Evolutionary conservation across 441 rosid species (phyloP).

Genomic region (Pelargonium australe): DNA sequence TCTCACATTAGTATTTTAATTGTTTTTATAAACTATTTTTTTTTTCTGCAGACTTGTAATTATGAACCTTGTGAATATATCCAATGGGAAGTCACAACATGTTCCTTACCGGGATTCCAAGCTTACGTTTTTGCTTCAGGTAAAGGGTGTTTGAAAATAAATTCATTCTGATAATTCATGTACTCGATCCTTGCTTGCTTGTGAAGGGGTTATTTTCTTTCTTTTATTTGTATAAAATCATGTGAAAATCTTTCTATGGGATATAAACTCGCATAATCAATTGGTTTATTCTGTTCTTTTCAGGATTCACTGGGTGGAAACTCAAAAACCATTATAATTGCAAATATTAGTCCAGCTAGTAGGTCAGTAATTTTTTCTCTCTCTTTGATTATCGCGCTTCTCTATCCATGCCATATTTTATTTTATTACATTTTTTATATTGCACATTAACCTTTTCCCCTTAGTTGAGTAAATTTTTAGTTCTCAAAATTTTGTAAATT

Average conservation of each 20-base stretch:
- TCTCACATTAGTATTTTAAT: neutral
- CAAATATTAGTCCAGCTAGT: constrained; percentile 81
- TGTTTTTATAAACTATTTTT: constrained; percentile 11
- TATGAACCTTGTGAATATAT: constrained; percentile 91
- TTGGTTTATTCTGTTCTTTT: constrained; percentile 18
- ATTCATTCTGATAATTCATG: neutral
- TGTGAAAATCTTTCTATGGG: neutral
- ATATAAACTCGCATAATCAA: neutral
- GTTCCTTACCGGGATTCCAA: constrained; percentile 98
- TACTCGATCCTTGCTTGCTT: neutral
- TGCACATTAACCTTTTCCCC: neutral
- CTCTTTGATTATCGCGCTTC: neutral
- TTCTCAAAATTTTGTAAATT: neutral
- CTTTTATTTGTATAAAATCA: neutral
- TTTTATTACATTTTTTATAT: neutral
- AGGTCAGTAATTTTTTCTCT: constrained; percentile 38
- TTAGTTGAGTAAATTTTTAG: neutral
- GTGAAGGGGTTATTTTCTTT: neutral
- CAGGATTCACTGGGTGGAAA: constrained; percentile 99
- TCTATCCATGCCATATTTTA: constrained; percentile 2
- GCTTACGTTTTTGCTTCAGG: constrained; percentile 99
- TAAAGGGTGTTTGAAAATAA: constrained; percentile 16
- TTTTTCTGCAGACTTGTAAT: constrained; percentile 73
- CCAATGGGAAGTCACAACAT: constrained; percentile 92
- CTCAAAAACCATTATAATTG: constrained; percentile 85